Percentiles rank a stretch among this genome's conserved stretches.
Evolutionary conservation across 257 asterid genomes (phyloP).

Genomic region (Phtheirospermum japonicum): DNA sequence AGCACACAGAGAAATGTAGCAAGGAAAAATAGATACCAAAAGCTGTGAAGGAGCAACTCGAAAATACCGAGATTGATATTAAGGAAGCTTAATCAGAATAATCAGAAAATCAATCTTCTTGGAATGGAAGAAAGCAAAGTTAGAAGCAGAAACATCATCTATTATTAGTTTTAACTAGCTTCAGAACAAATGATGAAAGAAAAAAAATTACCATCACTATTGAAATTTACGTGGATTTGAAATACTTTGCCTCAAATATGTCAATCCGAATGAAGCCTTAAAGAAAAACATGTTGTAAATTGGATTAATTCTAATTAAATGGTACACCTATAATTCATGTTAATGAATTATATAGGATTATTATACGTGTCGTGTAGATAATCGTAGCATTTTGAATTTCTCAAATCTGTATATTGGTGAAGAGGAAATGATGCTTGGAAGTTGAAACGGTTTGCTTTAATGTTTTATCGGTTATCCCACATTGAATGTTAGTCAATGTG

Average conservation of each 20-base stretch:
- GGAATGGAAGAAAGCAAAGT: neutral
- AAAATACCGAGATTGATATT: neutral
- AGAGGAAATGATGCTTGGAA: too few species aligned
- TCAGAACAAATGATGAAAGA: neutral
- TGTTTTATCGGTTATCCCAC: too few species aligned
- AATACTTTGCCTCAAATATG: neutral
- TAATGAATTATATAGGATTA: too few species aligned
- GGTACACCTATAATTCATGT: too few species aligned
- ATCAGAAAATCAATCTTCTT: neutral
- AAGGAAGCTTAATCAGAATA: neutral
- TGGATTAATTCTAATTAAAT: too few species aligned
- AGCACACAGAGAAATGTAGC: neutral
- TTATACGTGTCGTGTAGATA: too few species aligned
- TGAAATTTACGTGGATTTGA: neutral
- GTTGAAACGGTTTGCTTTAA: too few species aligned
- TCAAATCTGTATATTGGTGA: too few species aligned
- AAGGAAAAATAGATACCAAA: neutral
- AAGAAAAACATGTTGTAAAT: neutral
- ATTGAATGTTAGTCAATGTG: too few species aligned
- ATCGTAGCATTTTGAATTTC: too few species aligned
- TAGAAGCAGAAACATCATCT: constrained; percentile 14
- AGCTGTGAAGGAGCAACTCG: constrained; percentile 3
- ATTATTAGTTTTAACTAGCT: constrained; percentile 3
- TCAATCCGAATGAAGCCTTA: neutral
- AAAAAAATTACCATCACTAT: neutral